These are phyloP conservation scores for Mallotus repandus DNA, from an alignment of 441 rosid species.

Conservation along the genomic window DNA sequence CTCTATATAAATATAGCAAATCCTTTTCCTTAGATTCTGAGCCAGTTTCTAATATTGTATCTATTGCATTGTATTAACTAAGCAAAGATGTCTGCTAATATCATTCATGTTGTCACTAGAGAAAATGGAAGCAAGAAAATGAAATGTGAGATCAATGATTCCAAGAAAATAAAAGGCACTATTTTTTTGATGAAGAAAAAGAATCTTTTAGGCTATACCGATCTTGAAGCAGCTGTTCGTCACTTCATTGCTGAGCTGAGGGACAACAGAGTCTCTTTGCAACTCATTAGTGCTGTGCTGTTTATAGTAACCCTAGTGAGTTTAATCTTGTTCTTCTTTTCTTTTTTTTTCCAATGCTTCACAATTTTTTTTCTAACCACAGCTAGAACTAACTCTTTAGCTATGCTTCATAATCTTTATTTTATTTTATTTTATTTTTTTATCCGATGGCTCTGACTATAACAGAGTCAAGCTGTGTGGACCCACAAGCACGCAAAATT, in stretches of 20 bases:
- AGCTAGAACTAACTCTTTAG: too few species aligned
- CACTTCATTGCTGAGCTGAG: conserved; percentile 9
- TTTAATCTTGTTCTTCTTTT: background rate
- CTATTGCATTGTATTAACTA: background rate
- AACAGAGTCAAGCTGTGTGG: too few species aligned
- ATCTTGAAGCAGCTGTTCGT: background rate
- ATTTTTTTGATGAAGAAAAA: conserved; percentile 11
- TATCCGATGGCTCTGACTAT: too few species aligned
- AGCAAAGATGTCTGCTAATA: background rate
- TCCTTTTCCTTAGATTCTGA: too few species aligned
- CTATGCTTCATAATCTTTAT: too few species aligned
- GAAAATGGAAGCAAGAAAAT: conserved; percentile 16
- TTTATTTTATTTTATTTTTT: too few species aligned
- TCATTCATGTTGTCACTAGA: background rate
- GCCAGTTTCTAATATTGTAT: too few species aligned
- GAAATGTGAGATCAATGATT: background rate
- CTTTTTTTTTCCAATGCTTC: too few species aligned
- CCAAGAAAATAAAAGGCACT: conserved; percentile 7
- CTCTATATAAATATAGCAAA: too few species aligned
- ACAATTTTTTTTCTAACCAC: too few species aligned
- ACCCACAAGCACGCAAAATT: too few species aligned
- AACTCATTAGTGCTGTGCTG: conserved; percentile 14
- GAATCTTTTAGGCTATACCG: background rate
- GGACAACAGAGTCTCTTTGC: conserved; percentile 8
- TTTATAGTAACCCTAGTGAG: conserved; percentile 15